These are phyloP conservation scores for Myrmaecium sp. DNA, from an alignment of 2,329 filamentous ascomycete species.

Conservation along the genomic window DNA sequence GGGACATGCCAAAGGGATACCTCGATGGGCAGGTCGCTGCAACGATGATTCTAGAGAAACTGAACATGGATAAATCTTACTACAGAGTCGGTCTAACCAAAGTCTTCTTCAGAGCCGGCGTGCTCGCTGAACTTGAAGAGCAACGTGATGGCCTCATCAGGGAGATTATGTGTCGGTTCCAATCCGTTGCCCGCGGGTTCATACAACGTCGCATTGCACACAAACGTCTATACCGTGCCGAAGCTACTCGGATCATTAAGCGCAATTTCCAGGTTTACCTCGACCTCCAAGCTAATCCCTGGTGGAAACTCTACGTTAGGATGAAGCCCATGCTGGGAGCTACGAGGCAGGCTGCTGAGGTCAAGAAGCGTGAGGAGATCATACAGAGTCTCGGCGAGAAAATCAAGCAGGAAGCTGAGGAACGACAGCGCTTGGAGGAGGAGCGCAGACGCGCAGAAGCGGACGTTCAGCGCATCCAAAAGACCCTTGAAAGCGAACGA, in stretches of 20 bases:
- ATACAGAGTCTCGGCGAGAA: conserved; percentile 76
- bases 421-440: conserved; percentile 71
- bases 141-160: conserved; percentile 83
- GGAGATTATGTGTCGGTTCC: conserved; percentile 85
- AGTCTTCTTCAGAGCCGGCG: conserved; percentile 93
- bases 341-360: conserved; percentile 78
- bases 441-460: conserved; percentile 74
- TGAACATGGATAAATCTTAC: conserved; percentile 67
- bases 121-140: conserved; percentile 92
- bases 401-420: conserved; percentile 58
- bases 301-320: conserved; percentile 89
- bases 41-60: conserved; percentile 72
- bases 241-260: conserved; percentile 89
- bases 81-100: conserved; percentile 93
- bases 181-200: conserved; percentile 81
- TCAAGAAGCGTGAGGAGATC: conserved; percentile 87
- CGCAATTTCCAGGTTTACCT: conserved; percentile 86
- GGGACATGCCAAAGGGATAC: conserved; percentile 70
- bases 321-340: conserved; percentile 93
- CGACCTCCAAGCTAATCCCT: conserved; percentile 77
- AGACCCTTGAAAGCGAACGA: conserved; percentile 87
- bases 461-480: conserved; percentile 78
- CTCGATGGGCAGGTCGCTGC: conserved; percentile 78
- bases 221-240: conserved; percentile 85
- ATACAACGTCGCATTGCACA: conserved; percentile 73